Evolutionary conservation across 176 grass and related monocot genomes (phyloP).

Genomic region (Triticum timopheevii): DNA sequence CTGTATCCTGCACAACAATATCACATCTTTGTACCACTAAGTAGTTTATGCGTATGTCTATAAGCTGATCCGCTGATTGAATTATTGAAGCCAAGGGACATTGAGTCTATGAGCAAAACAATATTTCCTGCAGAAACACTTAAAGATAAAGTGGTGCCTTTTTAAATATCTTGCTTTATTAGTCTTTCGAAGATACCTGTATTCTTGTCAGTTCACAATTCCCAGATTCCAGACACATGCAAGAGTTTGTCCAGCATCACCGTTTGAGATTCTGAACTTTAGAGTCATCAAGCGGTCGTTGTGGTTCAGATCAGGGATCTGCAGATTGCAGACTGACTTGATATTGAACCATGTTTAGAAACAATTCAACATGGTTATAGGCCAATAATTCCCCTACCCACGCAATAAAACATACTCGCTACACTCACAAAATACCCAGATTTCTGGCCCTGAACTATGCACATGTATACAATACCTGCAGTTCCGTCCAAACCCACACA

Average conservation of each 20-base stretch:
- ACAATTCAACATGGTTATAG: background rate
- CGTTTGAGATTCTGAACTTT: background rate
- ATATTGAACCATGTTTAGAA: background rate
- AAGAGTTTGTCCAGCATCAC: background rate
- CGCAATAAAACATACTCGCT: background rate
- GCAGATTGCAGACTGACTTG: background rate
- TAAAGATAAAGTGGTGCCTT: background rate
- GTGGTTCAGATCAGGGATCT: background rate
- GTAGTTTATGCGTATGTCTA: background rate
- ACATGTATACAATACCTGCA: background rate
- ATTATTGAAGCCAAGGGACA: background rate
- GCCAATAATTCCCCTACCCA: background rate
- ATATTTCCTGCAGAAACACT: background rate
- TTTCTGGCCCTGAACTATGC: background rate
- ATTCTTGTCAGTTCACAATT: background rate
- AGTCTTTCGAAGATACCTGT: background rate
- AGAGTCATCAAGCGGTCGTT: background rate
- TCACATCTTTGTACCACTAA: background rate
- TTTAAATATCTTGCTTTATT: background rate
- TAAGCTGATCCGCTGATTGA: background rate
- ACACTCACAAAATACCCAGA: background rate
- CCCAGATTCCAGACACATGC: background rate
- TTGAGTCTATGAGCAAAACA: background rate
- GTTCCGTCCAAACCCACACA: background rate
- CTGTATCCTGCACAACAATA: background rate